Conservation (phyloP, 1,284 basidiomycete genomes). For the Sporisorium scitamineum region DNA sequence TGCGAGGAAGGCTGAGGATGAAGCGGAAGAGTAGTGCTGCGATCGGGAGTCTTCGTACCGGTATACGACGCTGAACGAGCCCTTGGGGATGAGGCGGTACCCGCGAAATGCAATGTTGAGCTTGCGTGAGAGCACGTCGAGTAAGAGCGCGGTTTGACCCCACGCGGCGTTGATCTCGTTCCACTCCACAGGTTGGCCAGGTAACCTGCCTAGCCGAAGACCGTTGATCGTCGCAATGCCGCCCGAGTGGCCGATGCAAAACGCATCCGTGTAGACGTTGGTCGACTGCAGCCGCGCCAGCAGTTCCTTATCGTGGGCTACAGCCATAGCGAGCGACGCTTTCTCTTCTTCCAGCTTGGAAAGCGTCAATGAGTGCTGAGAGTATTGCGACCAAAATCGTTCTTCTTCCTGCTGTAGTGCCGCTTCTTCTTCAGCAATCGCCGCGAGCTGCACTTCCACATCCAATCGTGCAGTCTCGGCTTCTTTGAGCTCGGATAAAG, state of each 20-base stretch:
- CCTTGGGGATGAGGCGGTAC: conserved; percentile 56
- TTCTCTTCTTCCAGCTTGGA: conserved; percentile 78
- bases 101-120: conserved; percentile 39
- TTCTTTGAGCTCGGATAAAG: conserved; percentile 37
- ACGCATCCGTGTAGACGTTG: conserved; percentile 98
- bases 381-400: conserved; percentile 87
- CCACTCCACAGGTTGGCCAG: conserved; percentile 82
- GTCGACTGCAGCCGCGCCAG: conserved; percentile 88
- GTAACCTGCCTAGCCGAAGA: conserved; percentile 86
- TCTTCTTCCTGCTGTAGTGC: conserved; percentile 82
- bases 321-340: conserved; percentile 78
- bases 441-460: conserved; percentile 79
- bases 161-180: conserved; percentile 98
- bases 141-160: conserved; percentile 91
- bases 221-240: conserved; percentile 95
- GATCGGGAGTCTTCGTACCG: conserved; percentile 29
- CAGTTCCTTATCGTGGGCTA: conserved; percentile 71
- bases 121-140: conserved; percentile 79
- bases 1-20: neutral
- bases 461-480: conserved; percentile 67
- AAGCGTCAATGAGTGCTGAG: conserved; percentile 77
- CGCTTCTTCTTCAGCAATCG: conserved; percentile 80
- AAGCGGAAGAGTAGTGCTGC: conserved; percentile 21
- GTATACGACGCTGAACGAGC: conserved; percentile 54
- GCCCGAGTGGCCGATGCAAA: conserved; percentile 95